Evolutionary conservation across 805 yeast species (phyloP).

Genomic region (Tetrapisispora arboricola): DNA sequence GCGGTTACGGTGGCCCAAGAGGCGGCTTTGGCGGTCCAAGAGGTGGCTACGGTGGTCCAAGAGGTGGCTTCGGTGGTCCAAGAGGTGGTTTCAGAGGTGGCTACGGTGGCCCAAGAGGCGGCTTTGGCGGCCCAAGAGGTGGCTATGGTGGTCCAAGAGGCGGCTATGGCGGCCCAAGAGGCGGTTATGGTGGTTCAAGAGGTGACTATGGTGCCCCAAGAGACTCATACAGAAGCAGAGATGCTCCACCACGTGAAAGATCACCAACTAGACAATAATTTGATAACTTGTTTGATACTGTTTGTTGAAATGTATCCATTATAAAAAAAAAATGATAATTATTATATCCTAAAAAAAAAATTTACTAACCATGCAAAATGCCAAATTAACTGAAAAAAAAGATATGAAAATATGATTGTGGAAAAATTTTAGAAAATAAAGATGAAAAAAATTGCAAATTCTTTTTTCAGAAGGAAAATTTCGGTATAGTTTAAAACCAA

Average conservation of each 20-base stretch:
- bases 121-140: constrained; percentile 28
- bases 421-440: too few species aligned
- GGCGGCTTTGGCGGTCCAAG: constrained; percentile 30
- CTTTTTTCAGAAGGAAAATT: too few species aligned
- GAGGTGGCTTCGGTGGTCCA: constrained; percentile 34
- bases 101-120: constrained; percentile 28
- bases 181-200: constrained; percentile 30
- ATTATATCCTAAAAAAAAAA: too few species aligned
- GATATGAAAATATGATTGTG: too few species aligned
- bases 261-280: constrained; percentile 60
- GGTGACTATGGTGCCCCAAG: constrained; percentile 28
- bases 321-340: not conserved
- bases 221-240: constrained; percentile 42
- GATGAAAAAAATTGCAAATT: too few species aligned
- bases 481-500: too few species aligned
- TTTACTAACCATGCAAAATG: too few species aligned
- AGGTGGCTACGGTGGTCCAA: constrained; percentile 34
- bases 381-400: too few species aligned
- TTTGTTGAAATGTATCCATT: not conserved
- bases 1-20: constrained; percentile 21
- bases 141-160: constrained; percentile 29
- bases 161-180: constrained; percentile 33
- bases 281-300: too few species aligned
- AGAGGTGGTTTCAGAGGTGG: constrained; percentile 35
- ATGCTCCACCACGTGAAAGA: constrained; percentile 49